Evolutionary conservation across 169 alveolate genomes (phyloP).

Genomic region (Babesia divergens): DNA sequence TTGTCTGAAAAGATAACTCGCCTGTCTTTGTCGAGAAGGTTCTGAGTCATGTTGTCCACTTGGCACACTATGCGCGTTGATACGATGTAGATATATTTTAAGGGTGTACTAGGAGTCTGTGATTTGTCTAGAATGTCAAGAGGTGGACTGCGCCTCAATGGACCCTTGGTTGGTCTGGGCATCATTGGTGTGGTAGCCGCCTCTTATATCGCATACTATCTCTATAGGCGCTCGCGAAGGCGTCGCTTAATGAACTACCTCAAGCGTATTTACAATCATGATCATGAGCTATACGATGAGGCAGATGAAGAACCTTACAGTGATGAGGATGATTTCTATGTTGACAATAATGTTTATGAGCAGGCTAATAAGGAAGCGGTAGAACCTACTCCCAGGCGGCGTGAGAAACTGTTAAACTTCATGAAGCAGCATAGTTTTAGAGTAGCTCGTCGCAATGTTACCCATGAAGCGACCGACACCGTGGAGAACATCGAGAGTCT

Average conservation of each 20-base stretch:
- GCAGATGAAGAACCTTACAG: conserved; percentile 13
- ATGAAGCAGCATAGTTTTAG: too few relatives aligned
- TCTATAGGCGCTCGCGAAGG: conserved; percentile 14
- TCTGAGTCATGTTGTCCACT: too few relatives aligned
- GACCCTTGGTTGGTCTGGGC: conserved; percentile 30
- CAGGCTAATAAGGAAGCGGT: too few relatives aligned
- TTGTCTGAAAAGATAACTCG: too few relatives aligned
- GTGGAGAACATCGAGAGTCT: too few relatives aligned
- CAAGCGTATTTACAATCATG: conserved; percentile 23
- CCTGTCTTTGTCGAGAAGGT: too few relatives aligned
- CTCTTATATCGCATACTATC: conserved; percentile 52
- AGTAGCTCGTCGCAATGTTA: too few relatives aligned
- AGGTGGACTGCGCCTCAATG: conserved; percentile 5
- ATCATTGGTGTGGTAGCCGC: conserved; percentile 28
- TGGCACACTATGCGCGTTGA: too few relatives aligned
- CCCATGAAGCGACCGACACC: too few relatives aligned
- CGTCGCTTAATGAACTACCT: conserved; percentile 11
- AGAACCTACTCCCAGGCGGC: too few relatives aligned
- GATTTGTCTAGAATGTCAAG: neutral
- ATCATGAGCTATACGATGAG: conserved; percentile 34
- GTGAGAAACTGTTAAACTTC: neutral
- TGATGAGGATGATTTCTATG: conserved; percentile 30
- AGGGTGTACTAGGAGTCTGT: neutral
- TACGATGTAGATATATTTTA: too few relatives aligned
- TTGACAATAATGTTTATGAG: neutral